Percentiles rank a stretch among this genome's conserved stretches.
These are phyloP conservation scores for Peniophora sp. DNA, from an alignment of 1,284 basidiomycete species.

Conservation along the genomic window DNA sequence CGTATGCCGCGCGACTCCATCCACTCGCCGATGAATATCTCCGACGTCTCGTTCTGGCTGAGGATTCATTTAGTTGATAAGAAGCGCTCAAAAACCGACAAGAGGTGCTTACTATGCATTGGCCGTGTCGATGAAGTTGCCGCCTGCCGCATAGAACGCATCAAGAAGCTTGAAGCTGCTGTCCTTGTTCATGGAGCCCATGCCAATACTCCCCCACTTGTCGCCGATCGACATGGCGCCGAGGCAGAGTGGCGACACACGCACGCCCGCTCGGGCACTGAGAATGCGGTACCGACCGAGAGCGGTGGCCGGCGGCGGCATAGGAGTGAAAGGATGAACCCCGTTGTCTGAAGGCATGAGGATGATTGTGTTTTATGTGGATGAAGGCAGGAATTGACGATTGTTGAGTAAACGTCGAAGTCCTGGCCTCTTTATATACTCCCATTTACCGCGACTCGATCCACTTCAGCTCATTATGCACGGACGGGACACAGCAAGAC, in stretches of 20 bases:
- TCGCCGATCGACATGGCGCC: slow-evolving; percentile 37
- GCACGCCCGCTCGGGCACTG: slow-evolving; percentile 10
- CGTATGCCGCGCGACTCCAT: slow-evolving; percentile 28
- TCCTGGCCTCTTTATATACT: too few species aligned
- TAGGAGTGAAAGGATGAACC: too few species aligned
- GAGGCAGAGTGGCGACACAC: slow-evolving; percentile 36
- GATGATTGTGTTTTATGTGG: too few species aligned
- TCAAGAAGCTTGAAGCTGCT: slow-evolving; percentile 19
- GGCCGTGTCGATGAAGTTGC: slow-evolving; percentile 26
- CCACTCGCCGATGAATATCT: slow-evolving; percentile 34
- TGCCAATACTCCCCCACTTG: slow-evolving; percentile 22
- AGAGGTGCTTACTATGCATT: slow-evolving; percentile 19
- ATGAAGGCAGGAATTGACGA: too few species aligned
- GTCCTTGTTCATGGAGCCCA: slow-evolving; percentile 17
- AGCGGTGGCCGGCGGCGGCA: slow-evolving; percentile 2
- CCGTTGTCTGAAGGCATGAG: too few species aligned
- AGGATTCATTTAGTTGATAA: background rate
- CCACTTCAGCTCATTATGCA: too few species aligned
- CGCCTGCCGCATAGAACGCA: slow-evolving; percentile 21
- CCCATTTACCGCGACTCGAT: too few species aligned
- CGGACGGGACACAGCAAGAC: too few species aligned
- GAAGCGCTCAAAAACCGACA: too few species aligned
- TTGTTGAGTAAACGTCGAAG: too few species aligned
- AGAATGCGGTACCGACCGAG: slow-evolving; percentile 3
- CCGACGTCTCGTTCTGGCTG: slow-evolving; percentile 23